Percentiles rank a stretch among this genome's conserved stretches.
These are phyloP conservation scores for Waltiozyma solani DNA, from an alignment of 1,139 yeast species.

Conservation along the genomic window DNA sequence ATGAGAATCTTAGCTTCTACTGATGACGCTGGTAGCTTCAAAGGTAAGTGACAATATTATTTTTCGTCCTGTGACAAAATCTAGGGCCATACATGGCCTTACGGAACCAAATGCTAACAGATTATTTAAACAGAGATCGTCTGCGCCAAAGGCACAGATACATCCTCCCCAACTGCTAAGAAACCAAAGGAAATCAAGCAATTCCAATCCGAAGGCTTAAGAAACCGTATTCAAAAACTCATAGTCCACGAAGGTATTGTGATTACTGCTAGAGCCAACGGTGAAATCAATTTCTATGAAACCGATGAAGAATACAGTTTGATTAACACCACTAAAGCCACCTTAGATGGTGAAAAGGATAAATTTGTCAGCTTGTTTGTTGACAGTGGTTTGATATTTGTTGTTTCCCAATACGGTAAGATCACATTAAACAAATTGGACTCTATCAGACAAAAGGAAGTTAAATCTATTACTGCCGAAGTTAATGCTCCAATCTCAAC, in stretches of 20 bases:
- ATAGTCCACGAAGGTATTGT: constrained; percentile 11
- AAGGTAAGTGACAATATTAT: constrained; percentile 4
- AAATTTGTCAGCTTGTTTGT: constrained; percentile 11
- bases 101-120: not conserved
- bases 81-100: not conserved
- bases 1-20: constrained; percentile 12
- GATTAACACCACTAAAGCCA: constrained; percentile 26
- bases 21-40: constrained; percentile 11
- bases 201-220: constrained; percentile 28
- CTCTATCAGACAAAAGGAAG: constrained; percentile 10
- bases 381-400: constrained; percentile 17
- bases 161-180: constrained; percentile 48
- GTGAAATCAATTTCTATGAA: constrained; percentile 18
- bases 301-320: constrained; percentile 10
- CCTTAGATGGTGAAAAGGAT: constrained; percentile 12
- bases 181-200: constrained; percentile 41
- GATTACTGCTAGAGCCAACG: constrained; percentile 22
- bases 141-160: constrained; percentile 56
- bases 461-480: constrained; percentile 9
- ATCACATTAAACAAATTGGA: constrained; percentile 30
- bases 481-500: constrained; percentile 36
- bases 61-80: not conserved
- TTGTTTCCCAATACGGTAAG: constrained; percentile 39
- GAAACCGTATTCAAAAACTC: constrained; percentile 18
- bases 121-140: constrained; percentile 29